These are phyloP conservation scores for Xylaria bambusicola DNA, from an alignment of 495 filamentous ascomycete genomes.

Conservation along the genomic window DNA sequence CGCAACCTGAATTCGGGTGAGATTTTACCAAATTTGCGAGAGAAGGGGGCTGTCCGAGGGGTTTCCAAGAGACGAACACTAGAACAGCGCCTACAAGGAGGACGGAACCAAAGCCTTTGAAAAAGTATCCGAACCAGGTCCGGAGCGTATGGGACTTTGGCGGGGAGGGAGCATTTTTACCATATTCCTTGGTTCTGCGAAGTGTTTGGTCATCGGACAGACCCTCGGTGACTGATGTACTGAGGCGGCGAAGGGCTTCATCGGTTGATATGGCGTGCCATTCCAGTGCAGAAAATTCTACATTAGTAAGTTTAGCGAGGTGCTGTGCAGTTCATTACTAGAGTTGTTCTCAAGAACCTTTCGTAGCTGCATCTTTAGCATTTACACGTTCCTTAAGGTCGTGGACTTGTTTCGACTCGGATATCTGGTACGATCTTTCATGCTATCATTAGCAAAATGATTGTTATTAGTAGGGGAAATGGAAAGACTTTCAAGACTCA, in stretches of 20 bases:
- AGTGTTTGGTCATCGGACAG: constrained; percentile 52
- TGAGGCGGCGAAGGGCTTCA: constrained; percentile 57
- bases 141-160: constrained; percentile 57
- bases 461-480: neutral
- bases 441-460: constrained; percentile 13
- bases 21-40: constrained; percentile 55
- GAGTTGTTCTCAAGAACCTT: constrained; percentile 30
- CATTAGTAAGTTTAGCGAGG: constrained; percentile 10
- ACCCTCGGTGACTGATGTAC: constrained; percentile 49
- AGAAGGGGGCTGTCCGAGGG: constrained; percentile 66
- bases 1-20: neutral
- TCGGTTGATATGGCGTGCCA: constrained; percentile 59
- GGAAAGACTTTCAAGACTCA: constrained; percentile 22
- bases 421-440: constrained; percentile 53
- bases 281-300: constrained; percentile 49
- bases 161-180: constrained; percentile 61
- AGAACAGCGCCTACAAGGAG: constrained; percentile 63
- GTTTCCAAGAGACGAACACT: constrained; percentile 69
- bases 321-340: neutral
- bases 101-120: constrained; percentile 69
- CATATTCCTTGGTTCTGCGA: constrained; percentile 55
- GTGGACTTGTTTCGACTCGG: constrained; percentile 48
- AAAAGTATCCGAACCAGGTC: constrained; percentile 67
- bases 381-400: constrained; percentile 36
- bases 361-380: constrained; percentile 43